Evolutionary conservation across 2,329 filamentous ascomycete species (phyloP), one percentile per base, ranked within the genome.

Genomic region (Fonsecaea nubica): DNA sequence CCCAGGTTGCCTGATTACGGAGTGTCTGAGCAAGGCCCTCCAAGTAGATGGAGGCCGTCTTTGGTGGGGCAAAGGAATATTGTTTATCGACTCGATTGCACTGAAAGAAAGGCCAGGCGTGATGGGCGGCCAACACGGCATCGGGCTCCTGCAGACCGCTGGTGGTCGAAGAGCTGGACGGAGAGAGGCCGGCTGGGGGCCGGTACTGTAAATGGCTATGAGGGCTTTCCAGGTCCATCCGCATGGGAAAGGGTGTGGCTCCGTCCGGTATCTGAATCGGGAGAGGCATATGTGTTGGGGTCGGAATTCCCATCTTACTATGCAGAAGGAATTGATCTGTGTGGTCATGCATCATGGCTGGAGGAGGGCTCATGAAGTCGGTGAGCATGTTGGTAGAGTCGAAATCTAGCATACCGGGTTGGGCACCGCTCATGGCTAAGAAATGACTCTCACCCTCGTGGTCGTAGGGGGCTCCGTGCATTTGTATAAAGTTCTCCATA

Each of bases 81-180:
- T 61, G 58, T 52, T 83, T 78, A 25, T 80, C 78, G 15, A 69
- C 69, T 32, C 82, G 82, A 13, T 80, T 83, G 73, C 83, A 86
- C 45, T 82, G 79, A 70, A 85, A 85, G 6, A 81, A 81, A 4
- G 80, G 82, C 83, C 83, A 85, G 7, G 79, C 80, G 64, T 85
- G 82, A 64, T 84, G 83, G 33, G 82, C 82, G 21, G 81, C 78
- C 50, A 84, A 76, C 55, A 84, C 82, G 5, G 81, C 81, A 52
- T 80, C 79, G 50, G 83, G 78, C 64, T 84, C 82, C 42, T 72
- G 72, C 55, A 73, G 56, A 25, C 71, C 70, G 66, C 68, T 71
- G 25, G 60, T 63, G 32, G 62, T 60, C 8, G 69, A 70, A 15
- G 65, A 66, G 33, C 53, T 68, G 6, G 71, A 72, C 36, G 72